Evolutionary conservation across 108 stramenopile genomes (phyloP), one percentile per base, ranked within the genome.

Genomic region (Skeletonema menzelii): DNA sequence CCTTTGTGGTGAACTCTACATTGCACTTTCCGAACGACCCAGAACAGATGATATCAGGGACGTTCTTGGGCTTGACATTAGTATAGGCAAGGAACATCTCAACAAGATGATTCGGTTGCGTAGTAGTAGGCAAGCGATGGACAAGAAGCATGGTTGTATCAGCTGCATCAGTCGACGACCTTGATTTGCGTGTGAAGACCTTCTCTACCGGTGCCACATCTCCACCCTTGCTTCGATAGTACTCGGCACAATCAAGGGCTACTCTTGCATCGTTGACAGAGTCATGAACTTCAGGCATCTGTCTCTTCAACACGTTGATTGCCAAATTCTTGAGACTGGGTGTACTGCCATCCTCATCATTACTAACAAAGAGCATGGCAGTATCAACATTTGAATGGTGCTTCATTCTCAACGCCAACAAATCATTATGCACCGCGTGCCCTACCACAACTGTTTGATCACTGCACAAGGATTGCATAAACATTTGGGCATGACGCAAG

Each of bases 361-460:
- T 61, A 10, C 49, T 53, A 7, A 53, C 49, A 22, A 83, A 98
- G 13, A 96, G 84, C 67, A 89, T 85, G 15, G 97, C 87, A 8
- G 97, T 96, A 69, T 97, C 98, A 0, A 92, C 94, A 46, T 86
- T 73, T 42, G 85, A 76, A 42, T 88, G 71, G 69, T 97, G 96
- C 38, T 86, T 84, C 92, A 97, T 91, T 60, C 83, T 87, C 5
- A 99, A 72, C 12, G 95, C 87, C 30, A 79, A 74, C 27, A 99
- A 77, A 83, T 99, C 97, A 70, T 97, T 94, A 63, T 94, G 89
- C 2, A 99, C 79, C 20, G 97, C 96, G 77, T 98, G 98, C 8
- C 95, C 95, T 53, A 96, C 78, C 65, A 99, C 88, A 4, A 99
- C 95, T 14, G 97, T 99, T 67, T 94, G 88, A 19, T 91, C 83